Base-by-base conservation (phyloP, 495 filamentous ascomycete species). In the Penicillium bialowiezense region DNA sequence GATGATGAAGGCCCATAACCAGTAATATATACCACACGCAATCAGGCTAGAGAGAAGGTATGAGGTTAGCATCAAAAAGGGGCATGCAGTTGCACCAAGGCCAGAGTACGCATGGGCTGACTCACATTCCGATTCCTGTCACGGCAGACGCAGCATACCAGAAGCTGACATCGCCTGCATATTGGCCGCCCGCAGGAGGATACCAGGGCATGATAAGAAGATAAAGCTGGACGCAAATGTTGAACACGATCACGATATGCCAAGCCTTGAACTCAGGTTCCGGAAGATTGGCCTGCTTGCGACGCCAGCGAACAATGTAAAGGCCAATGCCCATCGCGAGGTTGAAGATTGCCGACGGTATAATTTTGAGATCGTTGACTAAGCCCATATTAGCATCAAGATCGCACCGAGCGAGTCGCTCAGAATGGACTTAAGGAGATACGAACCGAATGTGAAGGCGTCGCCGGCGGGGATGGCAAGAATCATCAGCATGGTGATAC, bases 141-240 rank as follows among this genome's bases (percentile, higher is more conserved):
- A 74, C 75, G n/a, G 63, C 66, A 44, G 80, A 80, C 1, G 79
- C 78, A 3, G 70, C 78, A 46, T 81, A 81, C 75, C 76, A 81
- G 50, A 82, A 81, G 39, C 70, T 79, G 2, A 81, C 75, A 33
- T 74, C 68, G 0, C 78, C 77, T 2, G 66, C 72, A 28, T 69
- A 70, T 1, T 63, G 59, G 0, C 79, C 79, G 8, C 65, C 69
- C 1, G 66, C 64, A 0, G 79, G 79, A 17, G 79, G 78, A 32
- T 76, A 80, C 80, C 78, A 83, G 8, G 79, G 79, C 63, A 79
- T 79, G 8, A 76, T 61, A 20, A 82, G 48, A 8, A 76, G 56
- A 53, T 76, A 81, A 0, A 78, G 33, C 15, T 79, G 67, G 2
- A 76, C 59, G 2, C 73, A 40, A 33, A 80, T 73, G 37, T 65